Evolutionary conservation across 1,284 basidiomycete species (phyloP), one percentile per base, ranked within the genome.

Genomic region (Sparassis latifolia): DNA sequence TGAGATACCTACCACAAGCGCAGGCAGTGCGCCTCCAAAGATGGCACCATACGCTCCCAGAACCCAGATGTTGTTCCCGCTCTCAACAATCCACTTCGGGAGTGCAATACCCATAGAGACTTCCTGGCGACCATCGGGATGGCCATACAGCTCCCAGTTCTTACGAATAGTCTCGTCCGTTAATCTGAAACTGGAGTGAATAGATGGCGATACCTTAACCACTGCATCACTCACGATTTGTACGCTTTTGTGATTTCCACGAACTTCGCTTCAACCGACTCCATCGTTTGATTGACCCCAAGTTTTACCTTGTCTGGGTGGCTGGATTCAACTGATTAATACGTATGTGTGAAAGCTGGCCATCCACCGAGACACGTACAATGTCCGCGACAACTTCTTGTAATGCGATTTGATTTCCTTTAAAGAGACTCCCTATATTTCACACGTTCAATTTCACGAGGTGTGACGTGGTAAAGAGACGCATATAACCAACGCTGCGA

Each of bases 181-280:
- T 41, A 99, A 72, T 5, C 90, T 92, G 20, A 20, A 20, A 20
- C 20, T 20, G 20, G 20, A 20, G 20, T 20, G 20, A 20, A 20
- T 20, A 20, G 20, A 20, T 20, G 20, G 20, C 20, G 20, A 20
- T 20, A 20, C 20, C 20, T 20, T 20, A 20, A 20, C 20, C 20
- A 20, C 20, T 20, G 20, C 20, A 20, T 20, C 20, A 70, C 82
- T 55, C 58, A 92, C 82, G 96, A 70, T 77, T 99, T 99, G 76
- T 99, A 99, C 0, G 97, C 97, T 69, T 99, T 99, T 29, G 97
- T 99, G 42, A 99, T 74, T 44, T 92, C 84, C 39, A 99, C 92
- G 67, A 96, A 99, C 57, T 87, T 84, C 47, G 84, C 77, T 60
- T 92, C 90, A 35, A 91, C 92, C n/a, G 84, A 78, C 61, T 97